phyloP scores from a whole-genome alignment of 768 basidiomycete species.

The Suillus spraguei region DNA sequence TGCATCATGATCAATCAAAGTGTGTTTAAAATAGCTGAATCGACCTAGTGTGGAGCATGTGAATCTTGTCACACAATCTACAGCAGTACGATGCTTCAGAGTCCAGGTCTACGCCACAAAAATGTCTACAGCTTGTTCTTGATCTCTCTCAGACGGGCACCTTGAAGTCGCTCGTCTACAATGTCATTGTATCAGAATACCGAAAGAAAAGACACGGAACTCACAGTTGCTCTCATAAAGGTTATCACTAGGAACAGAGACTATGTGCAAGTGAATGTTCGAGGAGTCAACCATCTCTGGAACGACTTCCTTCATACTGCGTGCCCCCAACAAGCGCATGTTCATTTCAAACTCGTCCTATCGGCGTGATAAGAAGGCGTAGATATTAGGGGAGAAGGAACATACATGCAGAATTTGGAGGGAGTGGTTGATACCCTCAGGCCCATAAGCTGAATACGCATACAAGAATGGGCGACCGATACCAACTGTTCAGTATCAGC shows the following conservation, averaged over 20 bases:
- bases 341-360: conserved; percentile 98
- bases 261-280: conserved; percentile 31
- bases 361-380: neutral
- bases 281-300: conserved; percentile 82
- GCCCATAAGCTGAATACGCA: conserved; percentile 82
- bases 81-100: neutral
- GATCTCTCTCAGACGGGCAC: conserved; percentile 25
- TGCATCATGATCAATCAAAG: no score
- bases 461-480: conserved; percentile 83
- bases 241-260: conserved; percentile 30
- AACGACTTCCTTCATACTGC: conserved; percentile 70
- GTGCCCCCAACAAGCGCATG: conserved; percentile 84
- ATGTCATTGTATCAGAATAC: conserved; percentile 5
- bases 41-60: neutral
- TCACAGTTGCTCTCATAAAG: conserved; percentile 35
- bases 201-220: conserved; percentile 17
- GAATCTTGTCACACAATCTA: neutral
- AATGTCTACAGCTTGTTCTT: conserved; percentile 20
- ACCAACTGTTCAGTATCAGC: conserved; percentile 48
- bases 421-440: conserved; percentile 79
- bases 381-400: conserved; percentile 7
- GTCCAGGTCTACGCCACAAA: neutral
- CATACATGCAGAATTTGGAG: conserved; percentile 72
- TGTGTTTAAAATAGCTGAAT: no score
- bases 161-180: conserved; percentile 33